Base-by-base conservation (phyloP, 2,329 filamentous ascomycete genomes). In the Trematosphaeria pertusa region DNA sequence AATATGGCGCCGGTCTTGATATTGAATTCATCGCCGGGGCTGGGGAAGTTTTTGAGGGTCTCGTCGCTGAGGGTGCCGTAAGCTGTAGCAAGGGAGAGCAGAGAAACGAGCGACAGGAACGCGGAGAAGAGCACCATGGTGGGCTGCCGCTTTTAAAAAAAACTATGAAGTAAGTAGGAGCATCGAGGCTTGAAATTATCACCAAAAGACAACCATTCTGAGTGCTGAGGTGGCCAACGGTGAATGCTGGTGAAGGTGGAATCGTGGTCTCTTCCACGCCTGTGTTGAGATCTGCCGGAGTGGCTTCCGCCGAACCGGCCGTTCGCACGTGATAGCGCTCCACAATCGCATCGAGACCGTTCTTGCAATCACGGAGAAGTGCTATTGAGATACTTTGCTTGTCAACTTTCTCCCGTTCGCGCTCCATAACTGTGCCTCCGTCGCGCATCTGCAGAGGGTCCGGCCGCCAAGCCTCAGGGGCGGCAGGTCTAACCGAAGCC, bases 1-100 rank as follows among this genome's bases (percentile, higher is more conserved):
- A 99, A 82, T 15, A 99, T 80, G 6, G 83, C 79, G 55, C 92
- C 91, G 17, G 78, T 81, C 52, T 88, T 76, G 59, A 96, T 91
- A 71, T 97, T 84, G 69, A 97, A 96, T 72, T 92, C 89, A 46
- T 70, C 59, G 52, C 84, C 86, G 1, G 86, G 86, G 17, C 81
- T 81, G 4, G 91, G 89, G 10, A 99, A 81, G 43, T 76, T 78
- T 54, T 79, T 81, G 44, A 99, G 81, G 12, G 88, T 86, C 34
- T 84, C 81, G 74, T 97, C 88, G 45, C 89, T 89, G 50, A 97
- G 78, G 38, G 77, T 62, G 21, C 76, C 75, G 71, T 87, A 87
- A 46, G 81, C 80, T 37, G 63, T 36, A 19, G 64, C 64, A 32
- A 69, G 40, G 50, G 52, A 69, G 52, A 63, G 24, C 15, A 64